A percentile compares a stretch with the other conserved stretches of the same genome.
phyloP scores from a whole-genome alignment of 2,329 filamentous ascomycete species.

The Venturia effusa region DNA sequence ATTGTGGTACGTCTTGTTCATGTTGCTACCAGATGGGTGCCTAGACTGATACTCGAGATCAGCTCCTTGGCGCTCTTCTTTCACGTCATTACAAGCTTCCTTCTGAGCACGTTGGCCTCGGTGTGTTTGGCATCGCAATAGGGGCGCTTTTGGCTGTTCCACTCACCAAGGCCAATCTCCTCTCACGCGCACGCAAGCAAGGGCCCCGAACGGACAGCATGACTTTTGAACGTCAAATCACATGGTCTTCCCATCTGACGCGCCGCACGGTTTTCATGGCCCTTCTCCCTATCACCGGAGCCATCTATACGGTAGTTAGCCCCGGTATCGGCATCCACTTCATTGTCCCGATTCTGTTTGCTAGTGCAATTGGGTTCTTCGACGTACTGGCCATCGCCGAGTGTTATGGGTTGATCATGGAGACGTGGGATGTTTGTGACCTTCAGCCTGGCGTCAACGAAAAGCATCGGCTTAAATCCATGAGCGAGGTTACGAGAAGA shows the following conservation, averaged over 20 bases:
- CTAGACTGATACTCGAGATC: slow-evolving; percentile 12
- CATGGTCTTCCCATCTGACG: slow-evolving; percentile 62
- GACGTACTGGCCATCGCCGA: slow-evolving; percentile 65
- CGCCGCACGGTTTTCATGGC: slow-evolving; percentile 58
- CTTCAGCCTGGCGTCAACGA: slow-evolving; percentile 59
- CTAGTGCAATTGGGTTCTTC: slow-evolving; percentile 56
- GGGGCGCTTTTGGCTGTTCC: slow-evolving; percentile 61
- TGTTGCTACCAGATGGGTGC: slow-evolving; percentile 4
- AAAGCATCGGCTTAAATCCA: slow-evolving; percentile 33
- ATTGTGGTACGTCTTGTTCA: slow-evolving; percentile 44
- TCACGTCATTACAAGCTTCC: slow-evolving; percentile 56
- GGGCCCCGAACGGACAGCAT: slow-evolving; percentile 54
- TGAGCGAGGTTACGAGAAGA: slow-evolving; percentile 31
- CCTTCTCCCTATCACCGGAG: slow-evolving; percentile 53
- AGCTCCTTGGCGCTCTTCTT: slow-evolving; percentile 58
- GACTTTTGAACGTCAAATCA: slow-evolving; percentile 52
- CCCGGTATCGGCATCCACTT: slow-evolving; percentile 49
- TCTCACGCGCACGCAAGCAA: slow-evolving; percentile 52
- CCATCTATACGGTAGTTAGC: slow-evolving; percentile 58
- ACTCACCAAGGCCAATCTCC: slow-evolving; percentile 59
- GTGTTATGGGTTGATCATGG: slow-evolving; percentile 69
- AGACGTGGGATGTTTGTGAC: slow-evolving; percentile 72
- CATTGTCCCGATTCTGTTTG: slow-evolving; percentile 55
- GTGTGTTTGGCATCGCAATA: slow-evolving; percentile 54
- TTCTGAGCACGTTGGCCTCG: slow-evolving; percentile 55